Conservation (phyloP, 352 stramenopile genomes). For the Phytopythium helicoides region DNA sequence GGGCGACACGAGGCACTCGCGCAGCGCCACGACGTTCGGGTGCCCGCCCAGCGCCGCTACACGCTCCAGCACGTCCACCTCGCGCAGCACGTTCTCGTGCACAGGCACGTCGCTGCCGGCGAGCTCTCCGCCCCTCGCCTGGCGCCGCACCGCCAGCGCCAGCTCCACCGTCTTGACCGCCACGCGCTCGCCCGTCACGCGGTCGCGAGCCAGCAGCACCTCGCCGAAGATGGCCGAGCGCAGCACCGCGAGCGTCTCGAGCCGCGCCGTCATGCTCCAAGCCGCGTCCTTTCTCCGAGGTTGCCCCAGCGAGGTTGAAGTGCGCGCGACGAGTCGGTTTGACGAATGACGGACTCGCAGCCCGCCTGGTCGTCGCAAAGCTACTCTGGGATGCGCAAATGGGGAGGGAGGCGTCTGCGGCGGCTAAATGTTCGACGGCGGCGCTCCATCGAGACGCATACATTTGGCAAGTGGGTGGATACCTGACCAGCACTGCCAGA, state of each 20-base stretch:
- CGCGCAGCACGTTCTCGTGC: conserved; percentile 67
- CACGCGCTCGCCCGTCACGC: conserved; percentile 47
- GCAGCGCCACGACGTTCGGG: conserved; percentile 70
- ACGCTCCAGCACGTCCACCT: conserved; percentile 64
- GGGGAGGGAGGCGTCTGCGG: too few relatives aligned
- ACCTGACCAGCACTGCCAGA: too few relatives aligned
- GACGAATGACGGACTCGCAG: background rate
- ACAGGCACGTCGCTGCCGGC: conserved; percentile 29
- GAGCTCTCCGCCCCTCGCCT: conserved; percentile 25
- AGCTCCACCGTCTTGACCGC: conserved; percentile 76
- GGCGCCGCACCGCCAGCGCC: conserved; percentile 45
- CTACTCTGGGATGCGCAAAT: too few relatives aligned
- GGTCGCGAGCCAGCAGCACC: conserved; percentile 63
- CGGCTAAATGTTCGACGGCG: too few relatives aligned
- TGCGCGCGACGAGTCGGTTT: background rate
- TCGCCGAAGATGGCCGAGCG: conserved; percentile 67
- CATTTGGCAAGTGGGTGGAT: too few relatives aligned
- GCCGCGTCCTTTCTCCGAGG: background rate
- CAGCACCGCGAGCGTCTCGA: conserved; percentile 43
- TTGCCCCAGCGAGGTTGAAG: background rate
- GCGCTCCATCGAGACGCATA: too few relatives aligned
- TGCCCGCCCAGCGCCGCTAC: conserved; percentile 55
- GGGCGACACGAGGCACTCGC: conserved; percentile 61
- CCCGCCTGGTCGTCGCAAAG: too few relatives aligned
- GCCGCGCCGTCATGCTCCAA: conserved; percentile 26